Evolutionary conservation across 352 stramenopile genomes (phyloP).

Genomic region (Globisporangium carolinianum): DNA sequence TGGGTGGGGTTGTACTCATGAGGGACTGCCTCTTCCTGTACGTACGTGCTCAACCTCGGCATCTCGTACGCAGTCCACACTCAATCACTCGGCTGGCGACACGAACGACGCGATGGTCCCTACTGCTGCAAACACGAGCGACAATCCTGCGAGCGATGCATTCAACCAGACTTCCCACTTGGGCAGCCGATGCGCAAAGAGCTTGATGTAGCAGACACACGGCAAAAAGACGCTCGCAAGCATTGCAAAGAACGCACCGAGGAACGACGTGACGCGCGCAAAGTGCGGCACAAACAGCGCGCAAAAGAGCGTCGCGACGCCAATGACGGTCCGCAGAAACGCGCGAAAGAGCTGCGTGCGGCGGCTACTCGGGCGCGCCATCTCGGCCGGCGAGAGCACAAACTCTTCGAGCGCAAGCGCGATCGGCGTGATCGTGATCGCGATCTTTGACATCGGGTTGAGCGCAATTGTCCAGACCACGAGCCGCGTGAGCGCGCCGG

Average conservation of each 20-base stretch:
- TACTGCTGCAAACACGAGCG: slow-evolving; percentile 63
- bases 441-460: slow-evolving; percentile 87
- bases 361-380: slow-evolving; percentile 19
- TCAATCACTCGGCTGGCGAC: slow-evolving; percentile 51
- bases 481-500: slow-evolving; percentile 47
- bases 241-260: slow-evolving; percentile 84
- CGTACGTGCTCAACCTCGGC: no score
- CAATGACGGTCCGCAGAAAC: slow-evolving; percentile 57
- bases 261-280: slow-evolving; percentile 75
- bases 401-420: slow-evolving; percentile 73
- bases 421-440: slow-evolving; percentile 77
- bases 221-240: slow-evolving; percentile 78
- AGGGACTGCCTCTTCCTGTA: no score
- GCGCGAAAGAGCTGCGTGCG: slow-evolving; percentile 46
- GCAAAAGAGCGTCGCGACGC: slow-evolving; percentile 42
- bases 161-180: slow-evolving; percentile 52
- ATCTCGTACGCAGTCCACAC: no score
- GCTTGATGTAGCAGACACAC: slow-evolving; percentile 80
- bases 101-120: slow-evolving; percentile 19
- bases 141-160: slow-evolving; percentile 38
- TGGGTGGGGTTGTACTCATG: no score
- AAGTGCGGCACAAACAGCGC: slow-evolving; percentile 80
- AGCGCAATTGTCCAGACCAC: slow-evolving; percentile 80
- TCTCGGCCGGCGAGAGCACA: slow-evolving; percentile 38
- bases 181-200: slow-evolving; percentile 53